These are phyloP conservation scores for Neofusicoccum parvum DNA, from an alignment of 2,329 filamentous ascomycete species.

Conservation along the genomic window DNA sequence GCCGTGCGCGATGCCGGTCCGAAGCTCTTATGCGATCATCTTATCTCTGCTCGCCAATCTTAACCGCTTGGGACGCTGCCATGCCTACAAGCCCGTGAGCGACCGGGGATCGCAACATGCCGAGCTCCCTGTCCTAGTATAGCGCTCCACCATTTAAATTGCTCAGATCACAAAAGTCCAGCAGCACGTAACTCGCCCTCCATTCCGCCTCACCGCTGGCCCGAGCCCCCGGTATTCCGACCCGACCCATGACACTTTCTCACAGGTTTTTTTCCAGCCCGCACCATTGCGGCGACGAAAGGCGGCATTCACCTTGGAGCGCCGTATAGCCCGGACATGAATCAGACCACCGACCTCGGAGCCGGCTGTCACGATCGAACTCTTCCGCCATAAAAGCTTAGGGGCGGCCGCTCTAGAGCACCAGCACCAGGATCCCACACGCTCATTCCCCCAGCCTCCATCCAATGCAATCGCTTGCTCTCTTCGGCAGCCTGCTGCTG, in stretches of 20 bases:
- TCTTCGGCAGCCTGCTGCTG: constrained; percentile 10
- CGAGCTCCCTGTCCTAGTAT: neutral
- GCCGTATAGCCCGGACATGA: neutral
- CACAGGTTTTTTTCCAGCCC: neutral
- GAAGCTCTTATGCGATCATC: neutral
- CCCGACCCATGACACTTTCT: neutral
- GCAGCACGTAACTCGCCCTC: neutral
- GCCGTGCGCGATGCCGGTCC: neutral
- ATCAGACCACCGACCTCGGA: neutral
- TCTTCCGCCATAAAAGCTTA: neutral
- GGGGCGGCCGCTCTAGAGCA: neutral
- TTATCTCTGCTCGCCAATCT: constrained; percentile 6
- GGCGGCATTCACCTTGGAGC: neutral
- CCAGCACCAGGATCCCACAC: neutral
- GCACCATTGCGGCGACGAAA: neutral
- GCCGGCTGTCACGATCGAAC: neutral
- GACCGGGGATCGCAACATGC: neutral
- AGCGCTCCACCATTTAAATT: constrained; percentile 4
- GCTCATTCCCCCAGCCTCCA: neutral
- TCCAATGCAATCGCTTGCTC: constrained; percentile 1
- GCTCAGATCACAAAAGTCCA: neutral
- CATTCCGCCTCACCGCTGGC: neutral
- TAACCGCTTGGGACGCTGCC: neutral
- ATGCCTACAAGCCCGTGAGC: neutral
- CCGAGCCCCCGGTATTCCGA: neutral